These are phyloP conservation scores for Cytospora leucostoma DNA, from an alignment of 2,329 filamentous ascomycete species.

Conservation along the genomic window DNA sequence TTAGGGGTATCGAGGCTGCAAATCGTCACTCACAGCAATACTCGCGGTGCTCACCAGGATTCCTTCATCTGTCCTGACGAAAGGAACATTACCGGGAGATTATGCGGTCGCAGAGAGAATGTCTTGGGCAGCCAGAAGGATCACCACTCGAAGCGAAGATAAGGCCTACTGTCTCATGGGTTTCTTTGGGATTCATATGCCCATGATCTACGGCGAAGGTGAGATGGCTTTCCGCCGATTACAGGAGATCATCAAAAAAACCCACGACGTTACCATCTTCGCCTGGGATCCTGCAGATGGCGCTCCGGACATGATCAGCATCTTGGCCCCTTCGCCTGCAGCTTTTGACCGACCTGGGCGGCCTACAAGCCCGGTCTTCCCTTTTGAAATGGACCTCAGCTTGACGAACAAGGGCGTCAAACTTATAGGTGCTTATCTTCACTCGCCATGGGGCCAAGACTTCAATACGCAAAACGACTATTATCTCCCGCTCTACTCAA, in stretches of 20 bases:
- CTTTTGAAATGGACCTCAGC: not conserved
- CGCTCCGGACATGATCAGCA: not conserved
- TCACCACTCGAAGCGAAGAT: not conserved
- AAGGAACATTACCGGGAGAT: conserved; percentile 4
- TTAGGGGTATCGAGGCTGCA: conserved; percentile 18
- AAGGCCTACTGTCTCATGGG: conserved; percentile 5
- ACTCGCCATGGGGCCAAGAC: not conserved
- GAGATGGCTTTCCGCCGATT: not conserved
- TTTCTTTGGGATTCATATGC: conserved; percentile 2
- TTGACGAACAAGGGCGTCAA: not conserved
- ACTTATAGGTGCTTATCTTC: not conserved
- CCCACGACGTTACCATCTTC: not conserved
- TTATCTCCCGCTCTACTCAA: not conserved
- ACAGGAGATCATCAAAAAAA: not conserved
- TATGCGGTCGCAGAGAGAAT: not conserved
- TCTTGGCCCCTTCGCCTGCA: not conserved
- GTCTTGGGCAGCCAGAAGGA: not conserved
- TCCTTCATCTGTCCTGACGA: conserved; percentile 19
- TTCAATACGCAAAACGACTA: not conserved
- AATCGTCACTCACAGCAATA: not conserved
- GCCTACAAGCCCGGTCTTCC: too few relatives aligned
- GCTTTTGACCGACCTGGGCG: not conserved
- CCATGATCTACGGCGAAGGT: conserved; percentile 8
- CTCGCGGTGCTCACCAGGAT: not conserved
- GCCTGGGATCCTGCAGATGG: not conserved